These are phyloP conservation scores for Bipolaris sorokiniana DNA, from an alignment of 2,329 filamentous ascomycete species.

Conservation along the genomic window DNA sequence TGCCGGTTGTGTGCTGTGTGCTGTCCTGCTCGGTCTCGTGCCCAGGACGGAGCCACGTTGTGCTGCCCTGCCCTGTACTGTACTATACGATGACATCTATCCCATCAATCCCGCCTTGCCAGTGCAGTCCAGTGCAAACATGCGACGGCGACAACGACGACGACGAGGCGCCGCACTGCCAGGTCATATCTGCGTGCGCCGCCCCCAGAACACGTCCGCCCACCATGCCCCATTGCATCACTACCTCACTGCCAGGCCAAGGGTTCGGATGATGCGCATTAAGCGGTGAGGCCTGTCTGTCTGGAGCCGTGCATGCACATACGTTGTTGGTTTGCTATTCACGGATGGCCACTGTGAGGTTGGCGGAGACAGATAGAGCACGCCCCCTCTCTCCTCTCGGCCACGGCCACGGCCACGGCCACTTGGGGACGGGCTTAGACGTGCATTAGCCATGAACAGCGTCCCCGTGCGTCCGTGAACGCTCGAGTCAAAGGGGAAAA, in stretches of 20 bases:
- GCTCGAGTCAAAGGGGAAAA: constrained; percentile 24
- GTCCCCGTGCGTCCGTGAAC: constrained; percentile 44
- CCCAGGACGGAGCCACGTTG: constrained; percentile 38
- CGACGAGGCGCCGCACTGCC: constrained; percentile 20
- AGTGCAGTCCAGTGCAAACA: neutral
- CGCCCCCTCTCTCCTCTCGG: constrained; percentile 14
- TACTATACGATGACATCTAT: too few species aligned
- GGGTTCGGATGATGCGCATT: constrained; percentile 42
- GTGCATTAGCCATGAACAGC: constrained; percentile 48
- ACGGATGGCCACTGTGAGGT: constrained; percentile 26
- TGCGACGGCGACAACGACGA: constrained; percentile 1
- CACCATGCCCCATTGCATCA: constrained; percentile 35
- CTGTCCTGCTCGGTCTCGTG: constrained; percentile 30
- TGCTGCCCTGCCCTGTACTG: constrained; percentile 3
- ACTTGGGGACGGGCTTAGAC: constrained; percentile 35
- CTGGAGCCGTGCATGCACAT: constrained; percentile 28
- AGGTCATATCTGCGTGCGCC: constrained; percentile 17
- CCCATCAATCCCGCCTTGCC: too few species aligned
- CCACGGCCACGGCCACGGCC: constrained; percentile 26
- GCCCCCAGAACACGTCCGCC: constrained; percentile 21
- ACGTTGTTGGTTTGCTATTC: constrained; percentile 19
- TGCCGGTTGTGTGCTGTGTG: constrained; percentile 22
- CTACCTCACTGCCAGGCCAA: constrained; percentile 20
- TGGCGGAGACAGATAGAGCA: constrained; percentile 24
- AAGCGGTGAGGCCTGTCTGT: constrained; percentile 46